Percentiles rank a stretch among this genome's conserved stretches.
Evolutionary conservation across 192 early-diverging fungal species (phyloP).

Genomic region (Entomortierella chlamydospora): DNA sequence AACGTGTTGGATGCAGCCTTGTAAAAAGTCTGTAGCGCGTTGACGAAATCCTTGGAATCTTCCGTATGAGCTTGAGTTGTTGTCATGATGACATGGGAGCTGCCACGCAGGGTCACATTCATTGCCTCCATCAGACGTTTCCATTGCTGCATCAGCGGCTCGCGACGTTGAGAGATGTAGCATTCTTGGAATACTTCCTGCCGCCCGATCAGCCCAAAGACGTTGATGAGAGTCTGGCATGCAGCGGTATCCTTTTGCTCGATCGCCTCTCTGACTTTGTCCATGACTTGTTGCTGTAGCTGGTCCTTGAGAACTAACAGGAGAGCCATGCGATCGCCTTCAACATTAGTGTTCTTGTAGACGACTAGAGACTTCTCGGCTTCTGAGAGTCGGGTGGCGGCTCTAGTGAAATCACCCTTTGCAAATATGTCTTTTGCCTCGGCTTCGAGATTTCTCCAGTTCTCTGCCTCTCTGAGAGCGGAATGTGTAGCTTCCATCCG

Average conservation of each 20-base stretch:
- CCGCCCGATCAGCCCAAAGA: constrained; percentile 70
- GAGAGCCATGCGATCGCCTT: constrained; percentile 68
- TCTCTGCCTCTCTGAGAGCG: constrained; percentile 79
- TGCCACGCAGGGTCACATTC: constrained; percentile 1
- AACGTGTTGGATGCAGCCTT: constrained; percentile 63
- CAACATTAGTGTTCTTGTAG: constrained; percentile 76
- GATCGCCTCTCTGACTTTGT: constrained; percentile 64
- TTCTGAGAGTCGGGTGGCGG: constrained; percentile 69
- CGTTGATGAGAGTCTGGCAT: constrained; percentile 61
- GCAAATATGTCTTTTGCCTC: constrained; percentile 76
- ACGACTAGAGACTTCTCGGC: constrained; percentile 69
- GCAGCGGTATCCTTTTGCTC: constrained; percentile 67
- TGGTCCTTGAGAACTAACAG: constrained; percentile 68
- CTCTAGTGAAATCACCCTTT: constrained; percentile 69
- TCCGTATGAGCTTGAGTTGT: neutral
- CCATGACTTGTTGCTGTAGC: constrained; percentile 65
- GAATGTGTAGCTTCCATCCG: constrained; percentile 74
- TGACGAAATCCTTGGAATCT: constrained; percentile 42
- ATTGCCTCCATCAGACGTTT: constrained; percentile 21
- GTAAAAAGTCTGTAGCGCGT: constrained; percentile 62
- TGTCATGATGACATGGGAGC: neutral
- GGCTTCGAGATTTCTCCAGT: constrained; percentile 78
- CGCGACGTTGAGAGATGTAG: constrained; percentile 65
- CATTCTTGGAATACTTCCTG: constrained; percentile 67
- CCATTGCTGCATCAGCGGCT: constrained; percentile 63